These are phyloP conservation scores for Zygnema cylindricum DNA, from an alignment of 139 green algal genomes.

Conservation along the genomic window DNA sequence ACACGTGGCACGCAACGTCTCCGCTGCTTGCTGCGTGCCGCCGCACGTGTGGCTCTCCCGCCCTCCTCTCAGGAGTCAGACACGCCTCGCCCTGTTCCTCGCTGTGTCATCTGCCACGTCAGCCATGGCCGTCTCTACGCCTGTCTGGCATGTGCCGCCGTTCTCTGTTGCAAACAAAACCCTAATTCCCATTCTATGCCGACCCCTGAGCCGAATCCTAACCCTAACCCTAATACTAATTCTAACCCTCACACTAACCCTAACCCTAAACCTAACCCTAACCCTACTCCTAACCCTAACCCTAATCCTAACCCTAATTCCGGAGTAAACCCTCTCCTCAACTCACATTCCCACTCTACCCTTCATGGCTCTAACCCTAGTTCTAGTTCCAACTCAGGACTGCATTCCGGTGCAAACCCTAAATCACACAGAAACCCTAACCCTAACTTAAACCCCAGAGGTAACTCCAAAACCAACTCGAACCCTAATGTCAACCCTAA, in stretches of 20 bases:
- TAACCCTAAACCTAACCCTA: no score
- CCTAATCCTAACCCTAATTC: no score
- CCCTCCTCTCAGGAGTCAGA: conserved; percentile 23
- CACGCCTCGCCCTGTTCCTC: conserved; percentile 14
- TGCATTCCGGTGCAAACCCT: no score
- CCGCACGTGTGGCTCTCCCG: not conserved
- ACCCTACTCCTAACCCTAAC: no score
- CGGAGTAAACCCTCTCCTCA: no score
- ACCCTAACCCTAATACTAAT: not conserved
- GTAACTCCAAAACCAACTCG: no score
- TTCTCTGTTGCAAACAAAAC: conserved; percentile 31
- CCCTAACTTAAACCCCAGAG: no score
- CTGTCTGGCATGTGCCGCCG: conserved; percentile 41
- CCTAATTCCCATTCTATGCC: not conserved
- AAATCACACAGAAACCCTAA: no score
- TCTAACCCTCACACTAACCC: not conserved
- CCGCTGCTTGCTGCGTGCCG: no score
- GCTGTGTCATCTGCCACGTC: conserved; percentile 25
- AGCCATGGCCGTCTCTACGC: conserved; percentile 35
- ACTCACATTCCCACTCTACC: not conserved
- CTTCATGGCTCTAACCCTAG: not conserved
- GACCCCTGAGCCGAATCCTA: not conserved
- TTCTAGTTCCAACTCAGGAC: no score
- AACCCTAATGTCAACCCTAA: no score
- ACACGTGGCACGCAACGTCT: no score